Evolutionary conservation across 2,329 filamentous ascomycete genomes (phyloP).

Genomic region (Alternaria brassicicola): DNA sequence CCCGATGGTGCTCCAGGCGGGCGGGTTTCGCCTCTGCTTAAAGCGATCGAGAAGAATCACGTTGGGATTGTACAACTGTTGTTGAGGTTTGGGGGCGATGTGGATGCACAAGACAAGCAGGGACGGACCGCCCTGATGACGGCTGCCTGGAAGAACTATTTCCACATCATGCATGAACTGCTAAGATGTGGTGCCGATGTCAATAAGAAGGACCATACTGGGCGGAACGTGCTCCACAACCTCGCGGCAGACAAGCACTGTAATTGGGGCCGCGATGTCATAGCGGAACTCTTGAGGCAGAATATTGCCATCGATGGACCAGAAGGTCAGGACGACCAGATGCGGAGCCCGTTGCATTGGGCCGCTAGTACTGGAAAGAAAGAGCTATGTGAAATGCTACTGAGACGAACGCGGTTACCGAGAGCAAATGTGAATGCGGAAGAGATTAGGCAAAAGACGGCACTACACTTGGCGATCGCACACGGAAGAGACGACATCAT

Average conservation of each 20-base stretch:
- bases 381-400: constrained; percentile 56
- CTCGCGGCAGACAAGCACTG: constrained; percentile 51
- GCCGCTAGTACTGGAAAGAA: constrained; percentile 63
- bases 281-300: constrained; percentile 50
- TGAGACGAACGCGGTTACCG: constrained; percentile 40
- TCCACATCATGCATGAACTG: constrained; percentile 45
- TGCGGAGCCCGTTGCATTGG: constrained; percentile 63
- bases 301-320: constrained; percentile 51
- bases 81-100: constrained; percentile 41
- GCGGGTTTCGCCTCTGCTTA: constrained; percentile 38
- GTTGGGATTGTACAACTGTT: constrained; percentile 41
- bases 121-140: constrained; percentile 48
- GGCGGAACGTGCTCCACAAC: constrained; percentile 46
- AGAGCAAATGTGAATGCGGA: constrained; percentile 43
- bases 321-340: constrained; percentile 52
- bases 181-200: constrained; percentile 47
- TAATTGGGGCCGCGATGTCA: constrained; percentile 56
- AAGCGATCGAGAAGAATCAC: constrained; percentile 42
- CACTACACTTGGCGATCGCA: constrained; percentile 44
- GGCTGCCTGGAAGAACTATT: constrained; percentile 45
- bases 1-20: constrained; percentile 43
- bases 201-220: constrained; percentile 45
- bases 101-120: constrained; percentile 45
- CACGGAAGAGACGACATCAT: constrained; percentile 47
- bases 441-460: constrained; percentile 45